A percentile compares a stretch with the other conserved stretches of the same genome.
Evolutionary conservation across 495 filamentous ascomycete species (phyloP).

Genomic region (Tuber melanosporum): DNA sequence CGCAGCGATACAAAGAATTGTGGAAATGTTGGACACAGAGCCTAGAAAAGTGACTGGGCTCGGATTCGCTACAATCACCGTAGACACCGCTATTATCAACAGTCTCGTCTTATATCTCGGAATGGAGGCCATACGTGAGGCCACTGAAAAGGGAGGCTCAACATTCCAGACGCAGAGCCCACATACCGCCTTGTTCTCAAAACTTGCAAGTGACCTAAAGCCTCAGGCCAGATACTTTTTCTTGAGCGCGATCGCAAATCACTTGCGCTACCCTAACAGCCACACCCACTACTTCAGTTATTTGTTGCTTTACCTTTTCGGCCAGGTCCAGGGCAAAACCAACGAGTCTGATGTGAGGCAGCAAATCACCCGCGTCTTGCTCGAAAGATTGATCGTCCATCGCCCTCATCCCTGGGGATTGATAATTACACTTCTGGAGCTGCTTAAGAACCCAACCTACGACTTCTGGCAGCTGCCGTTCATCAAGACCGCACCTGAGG

Average conservation of each 20-base stretch:
- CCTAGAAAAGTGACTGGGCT: constrained; percentile 33
- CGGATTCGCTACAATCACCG: constrained; percentile 51
- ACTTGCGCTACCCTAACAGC: constrained; percentile 82
- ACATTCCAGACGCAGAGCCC: constrained; percentile 63
- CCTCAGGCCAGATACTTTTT: constrained; percentile 82
- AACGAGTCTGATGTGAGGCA: constrained; percentile 78
- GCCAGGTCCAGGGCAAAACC: constrained; percentile 65
- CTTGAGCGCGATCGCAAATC: constrained; percentile 76
- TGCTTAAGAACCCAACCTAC: constrained; percentile 82
- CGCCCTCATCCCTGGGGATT: constrained; percentile 96
- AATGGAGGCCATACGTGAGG: constrained; percentile 56
- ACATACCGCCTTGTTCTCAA: constrained; percentile 68
- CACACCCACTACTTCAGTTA: constrained; percentile 92
- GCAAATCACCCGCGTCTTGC: constrained; percentile 76
- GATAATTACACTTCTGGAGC: constrained; percentile 80
- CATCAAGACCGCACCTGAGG: constrained; percentile 54
- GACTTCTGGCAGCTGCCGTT: constrained; percentile 89
- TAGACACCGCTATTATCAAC: constrained; percentile 68
- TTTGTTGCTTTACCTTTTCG: constrained; percentile 79
- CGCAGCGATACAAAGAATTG: constrained; percentile 21
- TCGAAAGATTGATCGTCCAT: constrained; percentile 81
- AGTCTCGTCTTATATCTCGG: constrained; percentile 79
- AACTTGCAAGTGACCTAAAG: constrained; percentile 62
- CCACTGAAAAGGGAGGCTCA: constrained; percentile 54
- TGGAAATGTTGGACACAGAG: constrained; percentile 34